These are phyloP conservation scores for Aureobasidium subglaciale DNA, from an alignment of 2,329 filamentous ascomycete genomes.

Conservation along the genomic window DNA sequence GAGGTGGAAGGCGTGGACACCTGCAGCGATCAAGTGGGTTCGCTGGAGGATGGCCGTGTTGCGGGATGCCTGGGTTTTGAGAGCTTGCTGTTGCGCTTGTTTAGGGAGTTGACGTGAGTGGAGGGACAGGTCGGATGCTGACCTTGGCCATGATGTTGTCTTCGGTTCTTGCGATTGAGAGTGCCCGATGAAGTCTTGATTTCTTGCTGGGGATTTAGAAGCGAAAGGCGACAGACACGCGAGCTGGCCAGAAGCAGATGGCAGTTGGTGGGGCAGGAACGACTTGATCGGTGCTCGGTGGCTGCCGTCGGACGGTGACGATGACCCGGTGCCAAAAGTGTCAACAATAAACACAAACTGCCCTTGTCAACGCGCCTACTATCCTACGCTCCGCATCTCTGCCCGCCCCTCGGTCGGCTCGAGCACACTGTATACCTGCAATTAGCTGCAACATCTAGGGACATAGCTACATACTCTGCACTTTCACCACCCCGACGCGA, in stretches of 20 bases:
- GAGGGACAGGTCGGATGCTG: neutral
- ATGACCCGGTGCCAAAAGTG: neutral
- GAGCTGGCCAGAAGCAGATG: neutral
- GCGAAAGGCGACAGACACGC: neutral
- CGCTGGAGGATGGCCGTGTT: conserved; percentile 72
- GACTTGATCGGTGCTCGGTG: neutral
- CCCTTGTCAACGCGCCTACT: neutral
- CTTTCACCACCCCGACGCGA: neutral
- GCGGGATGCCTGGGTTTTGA: conserved; percentile 62
- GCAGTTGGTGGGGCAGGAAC: neutral
- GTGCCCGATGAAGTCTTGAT: too few relatives aligned
- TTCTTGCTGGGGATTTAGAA: too few relatives aligned
- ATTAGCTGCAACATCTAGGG: neutral
- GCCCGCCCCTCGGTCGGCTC: neutral
- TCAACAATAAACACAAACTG: conserved; percentile 12
- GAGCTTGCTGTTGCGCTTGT: conserved; percentile 38
- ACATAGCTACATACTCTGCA: neutral
- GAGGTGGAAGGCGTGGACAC: conserved; percentile 68
- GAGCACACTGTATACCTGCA: neutral
- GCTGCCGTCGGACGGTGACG: neutral
- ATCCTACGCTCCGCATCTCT: neutral
- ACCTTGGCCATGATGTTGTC: conserved; percentile 6
- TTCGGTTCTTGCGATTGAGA: neutral
- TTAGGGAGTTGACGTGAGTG: neutral
- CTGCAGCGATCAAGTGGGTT: conserved; percentile 69